These are phyloP conservation scores for Dissophora ornata DNA, from an alignment of 192 early-diverging fungal genomes.

Conservation along the genomic window DNA sequence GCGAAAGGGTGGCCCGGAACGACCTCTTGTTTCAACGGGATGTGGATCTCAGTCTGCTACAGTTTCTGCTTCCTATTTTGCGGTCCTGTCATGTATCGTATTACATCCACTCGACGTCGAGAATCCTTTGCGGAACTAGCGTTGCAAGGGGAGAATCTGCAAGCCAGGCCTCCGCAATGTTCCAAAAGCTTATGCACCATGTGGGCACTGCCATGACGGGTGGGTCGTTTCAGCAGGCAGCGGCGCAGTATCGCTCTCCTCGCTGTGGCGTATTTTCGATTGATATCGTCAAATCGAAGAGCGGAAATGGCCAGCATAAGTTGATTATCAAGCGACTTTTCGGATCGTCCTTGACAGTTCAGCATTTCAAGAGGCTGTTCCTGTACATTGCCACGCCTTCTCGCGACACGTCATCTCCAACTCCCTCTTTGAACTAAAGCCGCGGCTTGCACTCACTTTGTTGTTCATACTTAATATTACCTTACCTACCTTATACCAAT, in stretches of 20 bases:
- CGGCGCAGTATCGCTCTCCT: background rate
- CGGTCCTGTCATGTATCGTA: constrained; percentile 39
- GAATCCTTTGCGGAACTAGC: constrained; percentile 46
- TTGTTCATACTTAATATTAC: too few species aligned
- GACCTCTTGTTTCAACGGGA: constrained; percentile 44
- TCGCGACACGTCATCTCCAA: too few species aligned
- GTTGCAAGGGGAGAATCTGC: constrained; percentile 7
- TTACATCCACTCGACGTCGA: constrained; percentile 41
- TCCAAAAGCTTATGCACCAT: constrained; percentile 29
- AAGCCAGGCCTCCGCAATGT: background rate
- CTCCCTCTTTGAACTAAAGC: too few species aligned
- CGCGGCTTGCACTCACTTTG: too few species aligned
- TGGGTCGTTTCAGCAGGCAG: background rate
- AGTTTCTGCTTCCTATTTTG: constrained; percentile 42
- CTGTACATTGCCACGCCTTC: too few species aligned
- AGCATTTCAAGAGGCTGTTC: constrained; percentile 41
- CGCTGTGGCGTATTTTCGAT: constrained; percentile 47
- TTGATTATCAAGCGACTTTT: constrained; percentile 40
- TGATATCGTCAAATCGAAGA: constrained; percentile 28
- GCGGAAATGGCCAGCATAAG: background rate
- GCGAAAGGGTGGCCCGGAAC: background rate
- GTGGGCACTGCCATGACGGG: constrained; percentile 37
- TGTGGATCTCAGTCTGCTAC: constrained; percentile 30
- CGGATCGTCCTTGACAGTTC: constrained; percentile 35
- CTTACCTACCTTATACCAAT: too few species aligned